phyloP scores from a whole-genome alignment of 148 eudicot species.

The Camellia lanceoleosa region DNA sequence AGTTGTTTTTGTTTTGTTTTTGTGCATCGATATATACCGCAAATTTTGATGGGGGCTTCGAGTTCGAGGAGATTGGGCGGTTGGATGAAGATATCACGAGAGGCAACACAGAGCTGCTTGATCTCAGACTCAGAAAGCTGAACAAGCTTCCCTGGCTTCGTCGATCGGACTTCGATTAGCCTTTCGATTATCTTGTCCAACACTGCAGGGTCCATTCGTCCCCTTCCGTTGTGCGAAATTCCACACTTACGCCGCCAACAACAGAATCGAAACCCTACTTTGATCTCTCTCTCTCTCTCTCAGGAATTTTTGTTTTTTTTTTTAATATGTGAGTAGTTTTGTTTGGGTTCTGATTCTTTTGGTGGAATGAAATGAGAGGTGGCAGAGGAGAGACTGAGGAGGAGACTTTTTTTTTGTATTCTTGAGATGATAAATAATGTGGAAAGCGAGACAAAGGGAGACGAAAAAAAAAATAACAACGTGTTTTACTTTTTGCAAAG shows the following conservation, averaged over 20 bases:
- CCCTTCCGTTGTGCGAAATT: no score
- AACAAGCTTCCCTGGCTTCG: constrained; percentile 83
- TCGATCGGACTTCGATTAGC: constrained; percentile 70
- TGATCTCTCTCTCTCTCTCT: no score
- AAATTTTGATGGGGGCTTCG: constrained; percentile 90
- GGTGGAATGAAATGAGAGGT: no score
- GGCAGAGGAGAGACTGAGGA: background rate
- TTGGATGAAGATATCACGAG: constrained; percentile 72
- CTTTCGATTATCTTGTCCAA: constrained; percentile 80
- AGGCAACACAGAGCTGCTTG: constrained; percentile 78
- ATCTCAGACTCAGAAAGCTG: constrained; percentile 87
- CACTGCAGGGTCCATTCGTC: constrained; percentile 48
- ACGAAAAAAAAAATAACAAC: background rate
- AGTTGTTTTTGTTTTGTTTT: no score
- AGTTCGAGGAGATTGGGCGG: constrained; percentile 92
- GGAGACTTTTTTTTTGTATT: background rate
- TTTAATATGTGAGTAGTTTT: background rate
- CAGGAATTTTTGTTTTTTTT: no score
- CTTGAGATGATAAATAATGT: background rate
- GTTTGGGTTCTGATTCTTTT: background rate
- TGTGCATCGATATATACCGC: constrained; percentile 40
- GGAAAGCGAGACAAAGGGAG: background rate
- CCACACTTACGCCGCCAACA: background rate
- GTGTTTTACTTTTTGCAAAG: no score
- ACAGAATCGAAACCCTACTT: constrained; percentile 3